Base-by-base conservation (phyloP, 1,284 basidiomycete genomes). In the Cerrena zonata region DNA sequence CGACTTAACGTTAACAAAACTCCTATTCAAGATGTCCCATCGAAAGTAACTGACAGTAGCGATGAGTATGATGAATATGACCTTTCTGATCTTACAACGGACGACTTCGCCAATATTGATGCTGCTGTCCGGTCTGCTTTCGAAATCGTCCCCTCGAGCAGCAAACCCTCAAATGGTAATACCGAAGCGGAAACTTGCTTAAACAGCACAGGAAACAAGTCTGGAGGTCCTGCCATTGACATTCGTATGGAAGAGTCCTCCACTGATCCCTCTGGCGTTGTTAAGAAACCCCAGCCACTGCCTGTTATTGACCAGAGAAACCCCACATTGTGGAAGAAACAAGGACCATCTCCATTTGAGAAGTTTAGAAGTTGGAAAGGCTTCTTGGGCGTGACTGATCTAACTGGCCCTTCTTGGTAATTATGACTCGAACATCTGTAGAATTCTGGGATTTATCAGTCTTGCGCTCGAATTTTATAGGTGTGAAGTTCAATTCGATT, bases 401-500 rank as follows among this genome's bases (percentile, higher is more conserved):
- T 79, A 2, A 72, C 73, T 0, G 70, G 68, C 2, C 74, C 76
- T 1, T 61, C 73, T 2, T 87, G 84, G 85, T 84, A 64, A 50
- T 74, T 56, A 21, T 21, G 24, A n/a, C n/a, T n/a, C n/a, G n/a
- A n/a, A n/a, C n/a, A n/a, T n/a, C n/a, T n/a, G n/a, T n/a, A n/a
- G n/a, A n/a, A n/a, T n/a, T n/a, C n/a, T n/a, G n/a, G n/a, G n/a
- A n/a, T n/a, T n/a, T n/a, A n/a, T n/a, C n/a, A n/a, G 26, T 36
- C 21, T n/a, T 22, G 34, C 18, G 44, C 30, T 19, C 27, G 11
- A 12, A 15, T 23, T 10, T 15, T 18, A 13, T 42, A 88, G 85
- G 85, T 88, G 86, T 60, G 86, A 88, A 60, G 73, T 91, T 49
- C 89, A 92, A 62, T 83, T 79, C 61, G 85, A 89, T 55, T 90